Conservation (phyloP, 2,329 filamentous ascomycete genomes). For the Colletotrichum noveboracense region DNA sequence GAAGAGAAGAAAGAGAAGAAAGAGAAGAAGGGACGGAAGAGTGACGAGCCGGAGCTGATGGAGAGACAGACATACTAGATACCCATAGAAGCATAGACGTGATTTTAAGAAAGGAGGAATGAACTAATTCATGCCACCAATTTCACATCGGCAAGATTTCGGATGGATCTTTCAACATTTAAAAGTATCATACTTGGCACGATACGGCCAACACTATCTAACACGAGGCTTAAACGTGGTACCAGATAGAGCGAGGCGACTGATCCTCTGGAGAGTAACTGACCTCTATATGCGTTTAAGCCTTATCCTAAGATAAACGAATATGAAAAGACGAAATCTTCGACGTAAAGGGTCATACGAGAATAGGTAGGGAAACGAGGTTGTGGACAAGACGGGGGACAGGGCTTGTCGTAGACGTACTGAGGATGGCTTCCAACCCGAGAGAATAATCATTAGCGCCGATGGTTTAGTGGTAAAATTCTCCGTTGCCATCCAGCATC, state of each 20-base stretch:
- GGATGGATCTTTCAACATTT: not conserved
- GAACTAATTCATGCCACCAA: not conserved
- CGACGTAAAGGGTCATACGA: not conserved
- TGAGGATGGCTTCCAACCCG: accelerated
- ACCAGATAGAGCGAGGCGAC: accelerated
- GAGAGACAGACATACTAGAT: not conserved
- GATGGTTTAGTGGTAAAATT: slow-evolving; percentile 22
- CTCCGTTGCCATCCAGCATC: slow-evolving; percentile 15
- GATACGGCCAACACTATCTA: not conserved
- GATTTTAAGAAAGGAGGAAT: accelerated
- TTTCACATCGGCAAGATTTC: not conserved
- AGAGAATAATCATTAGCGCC: not conserved
- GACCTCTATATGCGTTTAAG: accelerated
- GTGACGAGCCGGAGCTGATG: not conserved
- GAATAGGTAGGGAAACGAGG: not conserved
- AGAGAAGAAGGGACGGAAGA: not conserved
- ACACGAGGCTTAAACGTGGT: not conserved
- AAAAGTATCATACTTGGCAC: not conserved
- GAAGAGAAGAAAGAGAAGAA: not conserved
- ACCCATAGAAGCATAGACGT: not conserved
- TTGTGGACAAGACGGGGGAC: not conserved
- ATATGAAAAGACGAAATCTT: not conserved
- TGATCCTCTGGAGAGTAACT: not conserved
- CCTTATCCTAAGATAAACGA: not conserved
- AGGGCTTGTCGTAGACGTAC: accelerated